A percentile compares a stretch with the other conserved stretches of the same genome.
These are phyloP conservation scores for Potentilla sterilis DNA, from an alignment of 306 rosid species.

Conservation along the genomic window DNA sequence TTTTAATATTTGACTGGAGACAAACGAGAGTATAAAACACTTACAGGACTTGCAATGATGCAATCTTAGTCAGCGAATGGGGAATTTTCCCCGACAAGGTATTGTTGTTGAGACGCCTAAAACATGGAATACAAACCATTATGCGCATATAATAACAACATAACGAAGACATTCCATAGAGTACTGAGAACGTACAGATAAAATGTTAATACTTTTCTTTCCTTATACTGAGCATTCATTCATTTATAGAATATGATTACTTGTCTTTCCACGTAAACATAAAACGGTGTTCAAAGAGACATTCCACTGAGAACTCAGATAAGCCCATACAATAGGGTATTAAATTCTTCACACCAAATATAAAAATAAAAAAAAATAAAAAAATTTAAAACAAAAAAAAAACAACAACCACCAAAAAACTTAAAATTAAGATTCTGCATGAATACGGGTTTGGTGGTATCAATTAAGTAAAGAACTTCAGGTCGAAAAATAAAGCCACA, in stretches of 20 bases:
- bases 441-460: neutral
- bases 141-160: conserved; percentile 18
- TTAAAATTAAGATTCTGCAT: neutral
- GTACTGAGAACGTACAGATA: neutral
- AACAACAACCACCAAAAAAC: too few species aligned
- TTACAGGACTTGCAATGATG: conserved; percentile 89
- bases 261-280: neutral
- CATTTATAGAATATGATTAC: neutral
- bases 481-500: neutral
- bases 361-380: too few species aligned
- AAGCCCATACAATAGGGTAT: neutral
- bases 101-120: conserved; percentile 98
- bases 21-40: conserved; percentile 34
- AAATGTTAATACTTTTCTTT: neutral
- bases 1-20: neutral
- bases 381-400: too few species aligned
- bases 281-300: neutral
- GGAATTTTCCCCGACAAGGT: conserved; percentile 72
- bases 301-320: neutral
- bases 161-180: neutral
- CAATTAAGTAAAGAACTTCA: neutral
- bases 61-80: conserved; percentile 40
- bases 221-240: neutral
- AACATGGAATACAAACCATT: conserved; percentile 34
- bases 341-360: neutral